These are phyloP conservation scores for Rusavskia elegans DNA, from an alignment of 495 filamentous ascomycete species.

Conservation along the genomic window DNA sequence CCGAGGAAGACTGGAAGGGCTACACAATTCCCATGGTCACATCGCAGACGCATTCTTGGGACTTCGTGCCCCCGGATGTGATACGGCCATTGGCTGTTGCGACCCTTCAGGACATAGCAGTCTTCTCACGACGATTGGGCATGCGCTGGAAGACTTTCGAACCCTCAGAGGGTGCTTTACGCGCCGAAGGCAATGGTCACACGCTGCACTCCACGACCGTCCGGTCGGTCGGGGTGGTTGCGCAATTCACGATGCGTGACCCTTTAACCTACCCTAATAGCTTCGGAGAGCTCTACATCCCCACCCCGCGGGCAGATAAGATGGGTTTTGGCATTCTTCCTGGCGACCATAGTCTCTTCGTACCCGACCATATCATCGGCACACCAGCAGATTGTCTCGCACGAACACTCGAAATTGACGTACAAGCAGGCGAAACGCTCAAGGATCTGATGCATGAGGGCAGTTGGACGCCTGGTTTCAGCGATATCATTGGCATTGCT, in stretches of 20 bases:
- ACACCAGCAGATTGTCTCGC: too few relatives aligned
- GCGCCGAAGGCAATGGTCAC: conserved; percentile 19
- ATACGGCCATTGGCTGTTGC: conserved; percentile 16
- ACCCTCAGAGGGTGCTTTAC: conserved; percentile 15
- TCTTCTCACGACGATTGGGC: conserved; percentile 18
- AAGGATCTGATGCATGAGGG: neutral
- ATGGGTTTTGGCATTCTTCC: too few relatives aligned
- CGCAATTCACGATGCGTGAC: conserved; percentile 7
- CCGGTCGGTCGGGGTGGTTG: conserved; percentile 15
- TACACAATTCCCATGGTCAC: conserved; percentile 5
- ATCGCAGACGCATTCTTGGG: conserved; percentile 16
- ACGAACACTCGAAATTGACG: too few relatives aligned
- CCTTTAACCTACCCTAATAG: too few relatives aligned
- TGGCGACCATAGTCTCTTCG: too few relatives aligned
- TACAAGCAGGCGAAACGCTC: too few relatives aligned
- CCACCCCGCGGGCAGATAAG: too few relatives aligned
- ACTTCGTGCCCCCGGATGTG: conserved; percentile 20
- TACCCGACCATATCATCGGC: too few relatives aligned
- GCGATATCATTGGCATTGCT: conserved; percentile 6
- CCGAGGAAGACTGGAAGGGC: neutral
- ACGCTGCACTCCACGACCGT: conserved; percentile 16
- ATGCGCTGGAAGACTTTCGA: conserved; percentile 21
- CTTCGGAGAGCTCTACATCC: too few relatives aligned
- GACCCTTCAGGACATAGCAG: conserved; percentile 16
- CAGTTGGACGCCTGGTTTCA: conserved; percentile 7